These are phyloP conservation scores for Amauroascus niger DNA, from an alignment of 2,329 filamentous ascomycete genomes.

Conservation along the genomic window DNA sequence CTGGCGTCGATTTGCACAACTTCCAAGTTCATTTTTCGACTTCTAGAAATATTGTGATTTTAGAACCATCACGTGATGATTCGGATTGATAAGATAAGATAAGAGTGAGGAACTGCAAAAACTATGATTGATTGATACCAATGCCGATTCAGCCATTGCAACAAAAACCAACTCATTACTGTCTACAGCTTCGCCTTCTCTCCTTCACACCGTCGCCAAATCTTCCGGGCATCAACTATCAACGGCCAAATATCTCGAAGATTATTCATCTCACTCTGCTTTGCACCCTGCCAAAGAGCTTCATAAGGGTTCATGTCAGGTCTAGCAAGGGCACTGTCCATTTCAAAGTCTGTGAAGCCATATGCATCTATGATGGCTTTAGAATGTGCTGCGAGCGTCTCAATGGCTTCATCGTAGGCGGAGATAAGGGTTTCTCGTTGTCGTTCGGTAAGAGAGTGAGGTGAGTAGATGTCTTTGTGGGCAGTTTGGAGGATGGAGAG, in stretches of 20 bases:
- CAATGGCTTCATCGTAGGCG: constrained; percentile 17
- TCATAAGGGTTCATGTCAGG: constrained; percentile 21
- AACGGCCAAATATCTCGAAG: constrained; percentile 19
- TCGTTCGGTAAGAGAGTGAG: constrained; percentile 9
- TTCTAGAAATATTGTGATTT: background rate
- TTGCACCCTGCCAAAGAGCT: constrained; percentile 19
- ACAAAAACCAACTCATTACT: background rate
- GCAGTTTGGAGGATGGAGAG: constrained; percentile 18
- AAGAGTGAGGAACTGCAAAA: too few relatives aligned
- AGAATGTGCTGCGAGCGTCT: constrained; percentile 17
- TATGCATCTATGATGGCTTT: constrained; percentile 21
- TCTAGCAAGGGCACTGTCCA: constrained; percentile 21
- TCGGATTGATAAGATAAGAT: background rate
- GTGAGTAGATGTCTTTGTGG: constrained; percentile 16
- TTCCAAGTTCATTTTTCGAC: too few relatives aligned
- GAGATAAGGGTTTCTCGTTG: constrained; percentile 14
- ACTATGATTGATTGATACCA: background rate
- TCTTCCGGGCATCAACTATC: constrained; percentile 19
- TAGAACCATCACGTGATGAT: background rate
- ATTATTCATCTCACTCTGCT: constrained; percentile 22
- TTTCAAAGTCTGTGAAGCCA: constrained; percentile 22
- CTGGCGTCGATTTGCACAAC: background rate
- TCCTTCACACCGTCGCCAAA: constrained; percentile 16
- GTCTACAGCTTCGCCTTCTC: constrained; percentile 14
- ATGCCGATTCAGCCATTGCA: background rate